phyloP scores from a whole-genome alignment of 139 green algal genomes.

The Asterochloris sp. region DNA sequence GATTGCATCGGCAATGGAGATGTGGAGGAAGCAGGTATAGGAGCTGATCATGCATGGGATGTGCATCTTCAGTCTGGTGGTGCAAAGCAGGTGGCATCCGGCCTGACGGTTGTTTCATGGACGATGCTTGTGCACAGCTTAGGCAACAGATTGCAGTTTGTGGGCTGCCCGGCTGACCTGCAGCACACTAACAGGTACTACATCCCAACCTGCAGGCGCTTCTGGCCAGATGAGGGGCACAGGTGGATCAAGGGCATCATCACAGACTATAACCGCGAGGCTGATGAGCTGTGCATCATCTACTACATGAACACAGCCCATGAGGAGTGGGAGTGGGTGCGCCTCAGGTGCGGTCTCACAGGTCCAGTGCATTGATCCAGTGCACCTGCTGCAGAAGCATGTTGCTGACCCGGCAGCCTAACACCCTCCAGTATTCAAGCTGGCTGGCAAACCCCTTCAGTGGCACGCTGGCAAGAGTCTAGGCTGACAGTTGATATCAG shows the following conservation, averaged over 20 bases:
- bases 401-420: no score
- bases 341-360: constrained; percentile 10
- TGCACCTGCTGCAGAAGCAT: not conserved
- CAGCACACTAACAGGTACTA: not conserved
- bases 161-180: no score
- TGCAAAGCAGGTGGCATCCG: no score
- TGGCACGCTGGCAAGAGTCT: no score
- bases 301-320: constrained; percentile 14
- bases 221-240: constrained; percentile 29
- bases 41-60: no score
- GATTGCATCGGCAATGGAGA: no score
- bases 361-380: no score
- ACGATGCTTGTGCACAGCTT: no score
- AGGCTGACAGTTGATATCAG: no score
- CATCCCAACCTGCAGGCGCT: constrained; percentile 17
- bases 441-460: not conserved
- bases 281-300: constrained; percentile 10
- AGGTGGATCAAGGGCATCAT: constrained; percentile 45
- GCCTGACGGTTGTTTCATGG: no score
- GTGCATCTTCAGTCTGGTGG: no score
- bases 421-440: not conserved
- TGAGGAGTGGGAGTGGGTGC: constrained; percentile 19
- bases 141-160: not conserved
- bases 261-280: constrained; percentile 27
- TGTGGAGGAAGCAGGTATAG: no score